A percentile compares a stretch with the other conserved stretches of the same genome.
Evolutionary conservation across 148 eudicot species (phyloP).

Genomic region (Oxyria digyna): DNA sequence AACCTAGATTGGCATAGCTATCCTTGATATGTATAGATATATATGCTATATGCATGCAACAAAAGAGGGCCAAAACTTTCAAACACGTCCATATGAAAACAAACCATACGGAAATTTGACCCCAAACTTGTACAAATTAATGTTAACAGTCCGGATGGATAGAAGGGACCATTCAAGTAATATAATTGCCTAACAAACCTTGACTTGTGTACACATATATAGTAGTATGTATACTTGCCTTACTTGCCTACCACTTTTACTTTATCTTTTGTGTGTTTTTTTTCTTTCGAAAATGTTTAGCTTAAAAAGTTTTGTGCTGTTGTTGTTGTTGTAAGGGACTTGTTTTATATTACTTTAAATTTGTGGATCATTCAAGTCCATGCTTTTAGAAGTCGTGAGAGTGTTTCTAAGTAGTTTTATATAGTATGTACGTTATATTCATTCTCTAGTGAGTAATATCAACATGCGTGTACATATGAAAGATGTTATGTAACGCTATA

Average conservation of each 20-base stretch:
- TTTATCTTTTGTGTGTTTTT: background rate
- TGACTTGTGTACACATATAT: background rate
- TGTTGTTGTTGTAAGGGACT: background rate
- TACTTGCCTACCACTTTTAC: background rate
- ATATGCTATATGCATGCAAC: background rate
- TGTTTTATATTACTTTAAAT: background rate
- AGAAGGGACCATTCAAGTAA: slow-evolving; percentile 3
- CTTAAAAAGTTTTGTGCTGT: background rate
- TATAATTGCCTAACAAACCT: slow-evolving; percentile 1
- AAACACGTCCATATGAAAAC: background rate
- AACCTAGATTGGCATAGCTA: background rate
- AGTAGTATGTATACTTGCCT: background rate
- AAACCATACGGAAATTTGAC: background rate
- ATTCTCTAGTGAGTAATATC: background rate
- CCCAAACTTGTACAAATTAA: background rate
- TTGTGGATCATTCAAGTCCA: slow-evolving; percentile 2
- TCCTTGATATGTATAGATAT: background rate
- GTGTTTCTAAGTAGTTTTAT: background rate
- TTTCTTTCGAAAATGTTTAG: background rate
- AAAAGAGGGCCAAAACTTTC: background rate
- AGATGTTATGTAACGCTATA: background rate
- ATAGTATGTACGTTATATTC: background rate
- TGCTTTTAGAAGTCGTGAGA: background rate
- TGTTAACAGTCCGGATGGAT: background rate
- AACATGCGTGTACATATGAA: background rate